phyloP scores from a whole-genome alignment of 495 filamentous ascomycete genomes.

The Neurospora hispaniola region DNA sequence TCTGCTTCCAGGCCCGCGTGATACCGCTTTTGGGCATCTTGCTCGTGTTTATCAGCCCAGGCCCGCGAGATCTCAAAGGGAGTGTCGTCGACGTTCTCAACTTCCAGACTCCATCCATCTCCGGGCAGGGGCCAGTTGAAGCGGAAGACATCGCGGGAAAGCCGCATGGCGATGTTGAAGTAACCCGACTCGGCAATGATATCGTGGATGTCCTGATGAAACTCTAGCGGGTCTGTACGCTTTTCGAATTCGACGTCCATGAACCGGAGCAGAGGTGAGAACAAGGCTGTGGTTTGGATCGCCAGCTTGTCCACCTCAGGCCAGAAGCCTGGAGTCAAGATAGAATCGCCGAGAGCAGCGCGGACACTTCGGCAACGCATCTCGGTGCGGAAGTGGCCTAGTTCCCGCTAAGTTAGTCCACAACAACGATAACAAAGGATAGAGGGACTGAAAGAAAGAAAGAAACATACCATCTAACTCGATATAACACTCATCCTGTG shows the following conservation, averaged over 20 bases:
- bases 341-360: constrained; percentile 12
- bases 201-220: constrained; percentile 36
- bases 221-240: background rate
- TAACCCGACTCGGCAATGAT: constrained; percentile 34
- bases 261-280: constrained; percentile 31
- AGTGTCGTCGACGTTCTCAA: constrained; percentile 22
- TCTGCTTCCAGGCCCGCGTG: background rate
- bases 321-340: constrained; percentile 34
- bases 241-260: constrained; percentile 20
- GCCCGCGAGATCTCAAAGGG: constrained; percentile 23
- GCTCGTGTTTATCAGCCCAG: constrained; percentile 9
- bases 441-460: background rate
- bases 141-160: constrained; percentile 37
- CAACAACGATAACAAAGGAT: background rate
- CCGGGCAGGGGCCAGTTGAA: constrained; percentile 28
- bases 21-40: constrained; percentile 1
- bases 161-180: constrained; percentile 31
- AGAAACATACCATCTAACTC: constrained; percentile 28
- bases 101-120: constrained; percentile 27
- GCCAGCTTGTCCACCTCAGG: constrained; percentile 27
- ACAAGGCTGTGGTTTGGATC: constrained; percentile 26
- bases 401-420: background rate
- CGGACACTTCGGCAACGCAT: constrained; percentile 22
- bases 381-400: constrained; percentile 34
- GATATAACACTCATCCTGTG: constrained; percentile 23